These are phyloP conservation scores for Tetrahymena malaccensis DNA, from an alignment of 73 alveolate genomes.

Conservation along the genomic window DNA sequence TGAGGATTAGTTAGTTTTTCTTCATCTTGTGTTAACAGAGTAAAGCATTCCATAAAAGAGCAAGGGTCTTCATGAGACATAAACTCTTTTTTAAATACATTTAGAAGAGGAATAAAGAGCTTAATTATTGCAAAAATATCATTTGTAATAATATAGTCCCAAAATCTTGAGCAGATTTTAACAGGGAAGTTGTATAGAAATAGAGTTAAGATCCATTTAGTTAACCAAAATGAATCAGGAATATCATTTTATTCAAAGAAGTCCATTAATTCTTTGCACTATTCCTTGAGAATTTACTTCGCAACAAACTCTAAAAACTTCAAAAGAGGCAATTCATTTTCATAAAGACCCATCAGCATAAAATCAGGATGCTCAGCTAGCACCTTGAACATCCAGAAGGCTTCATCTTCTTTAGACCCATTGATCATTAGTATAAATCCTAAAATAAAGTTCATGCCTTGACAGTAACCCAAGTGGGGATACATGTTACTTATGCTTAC, in stretches of 20 bases:
- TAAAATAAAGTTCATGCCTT: constrained; percentile 49
- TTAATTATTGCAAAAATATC: constrained; percentile 41
- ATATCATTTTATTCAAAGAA: constrained; percentile 32
- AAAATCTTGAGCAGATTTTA: constrained; percentile 38
- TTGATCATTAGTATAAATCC: constrained; percentile 46
- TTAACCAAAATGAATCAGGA: constrained; percentile 43
- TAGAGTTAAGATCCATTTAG: constrained; percentile 47
- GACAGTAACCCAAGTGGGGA: constrained; percentile 52
- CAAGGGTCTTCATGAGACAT: background rate
- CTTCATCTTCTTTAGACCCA: constrained; percentile 54
- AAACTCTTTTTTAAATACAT: constrained; percentile 14
- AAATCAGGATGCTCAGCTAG: constrained; percentile 45
- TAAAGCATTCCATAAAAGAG: background rate
- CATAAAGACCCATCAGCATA: constrained; percentile 37
- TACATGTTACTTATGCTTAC: constrained; percentile 27
- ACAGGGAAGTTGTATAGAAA: constrained; percentile 50
- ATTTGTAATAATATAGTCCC: constrained; percentile 50
- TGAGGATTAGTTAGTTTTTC: background rate
- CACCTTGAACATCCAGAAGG: constrained; percentile 55
- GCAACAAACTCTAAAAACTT: constrained; percentile 27
- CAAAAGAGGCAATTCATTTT: constrained; percentile 46
- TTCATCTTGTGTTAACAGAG: background rate
- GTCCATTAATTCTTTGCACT: constrained; percentile 23
- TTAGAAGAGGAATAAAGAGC: constrained; percentile 46
- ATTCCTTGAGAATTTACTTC: constrained; percentile 22